Evolutionary conservation across 352 stramenopile species (phyloP).

Genomic region (Globisporangium irregulare): DNA sequence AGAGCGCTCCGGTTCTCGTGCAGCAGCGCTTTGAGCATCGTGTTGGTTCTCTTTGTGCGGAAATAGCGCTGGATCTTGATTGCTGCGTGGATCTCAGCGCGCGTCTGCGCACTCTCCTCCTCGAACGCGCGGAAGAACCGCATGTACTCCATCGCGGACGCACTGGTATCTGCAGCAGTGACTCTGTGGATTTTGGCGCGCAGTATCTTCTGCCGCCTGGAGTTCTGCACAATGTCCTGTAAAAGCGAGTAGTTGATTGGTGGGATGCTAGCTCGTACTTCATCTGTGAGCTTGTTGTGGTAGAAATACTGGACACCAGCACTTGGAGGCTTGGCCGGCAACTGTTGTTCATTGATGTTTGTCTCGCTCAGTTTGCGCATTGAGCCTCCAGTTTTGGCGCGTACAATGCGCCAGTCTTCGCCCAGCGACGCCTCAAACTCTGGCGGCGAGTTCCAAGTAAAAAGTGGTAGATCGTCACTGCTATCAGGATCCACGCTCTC

Average conservation of each 20-base stretch:
- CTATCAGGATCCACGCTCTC: not conserved
- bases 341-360: not conserved
- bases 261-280: slow-evolving; percentile 43
- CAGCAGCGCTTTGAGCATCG: slow-evolving; percentile 43
- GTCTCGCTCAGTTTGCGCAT: slow-evolving; percentile 9
- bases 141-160: slow-evolving; percentile 70
- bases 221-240: slow-evolving; percentile 73
- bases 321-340: slow-evolving; percentile 1
- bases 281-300: slow-evolving; percentile 52
- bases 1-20: slow-evolving; percentile 58
- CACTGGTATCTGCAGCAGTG: slow-evolving; percentile 30
- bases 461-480: slow-evolving; percentile 14
- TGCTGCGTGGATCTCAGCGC: slow-evolving; percentile 43
- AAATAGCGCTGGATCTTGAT: slow-evolving; percentile 67
- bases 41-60: slow-evolving; percentile 37
- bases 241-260: slow-evolving; percentile 55
- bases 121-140: slow-evolving; percentile 68
- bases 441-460: slow-evolving; percentile 59
- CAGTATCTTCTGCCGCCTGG: slow-evolving; percentile 56
- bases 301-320: slow-evolving; percentile 52
- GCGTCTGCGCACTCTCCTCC: slow-evolving; percentile 48
- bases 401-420: slow-evolving; percentile 55
- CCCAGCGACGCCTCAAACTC: slow-evolving; percentile 71
- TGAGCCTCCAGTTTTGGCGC: slow-evolving; percentile 15
- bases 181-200: slow-evolving; percentile 56